phyloP scores from a whole-genome alignment of 2,329 filamentous ascomycete genomes.

The Plenodomus lindquistii region DNA sequence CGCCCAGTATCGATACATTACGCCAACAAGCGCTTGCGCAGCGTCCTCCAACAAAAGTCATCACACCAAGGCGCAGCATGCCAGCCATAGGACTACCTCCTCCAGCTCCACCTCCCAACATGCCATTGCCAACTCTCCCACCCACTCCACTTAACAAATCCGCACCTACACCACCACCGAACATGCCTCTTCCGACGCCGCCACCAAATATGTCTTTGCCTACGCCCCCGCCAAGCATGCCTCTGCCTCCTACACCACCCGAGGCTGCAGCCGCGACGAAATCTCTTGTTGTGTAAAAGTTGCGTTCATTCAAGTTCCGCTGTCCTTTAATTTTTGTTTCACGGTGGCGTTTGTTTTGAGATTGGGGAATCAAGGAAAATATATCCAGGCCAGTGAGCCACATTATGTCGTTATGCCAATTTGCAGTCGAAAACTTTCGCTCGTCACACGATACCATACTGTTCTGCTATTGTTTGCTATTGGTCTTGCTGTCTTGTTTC shows the following conservation, averaged over 20 bases:
- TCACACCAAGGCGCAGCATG: conserved; percentile 40
- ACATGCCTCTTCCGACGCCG: conserved; percentile 6
- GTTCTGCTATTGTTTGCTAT: not conserved
- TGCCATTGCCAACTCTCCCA: conserved; percentile 46
- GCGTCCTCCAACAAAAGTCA: conserved; percentile 14
- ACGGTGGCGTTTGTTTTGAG: not conserved
- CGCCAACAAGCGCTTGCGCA: conserved; percentile 24
- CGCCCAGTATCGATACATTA: conserved; percentile 29
- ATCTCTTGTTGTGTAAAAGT: not conserved
- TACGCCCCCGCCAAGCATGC: conserved; percentile 13
- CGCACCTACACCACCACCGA: conserved; percentile 10
- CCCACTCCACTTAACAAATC: conserved; percentile 30
- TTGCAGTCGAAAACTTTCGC: not conserved
- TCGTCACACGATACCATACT: conserved; percentile 2
- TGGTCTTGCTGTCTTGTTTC: not conserved
- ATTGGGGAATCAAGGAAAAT: not conserved
- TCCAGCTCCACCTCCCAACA: conserved; percentile 51
- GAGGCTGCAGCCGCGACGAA: not conserved
- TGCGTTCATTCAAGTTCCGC: not conserved
- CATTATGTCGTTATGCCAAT: not conserved
- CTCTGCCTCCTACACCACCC: conserved; percentile 11
- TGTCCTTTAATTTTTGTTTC: not conserved
- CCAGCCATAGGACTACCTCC: conserved; percentile 49
- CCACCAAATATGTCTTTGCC: conserved; percentile 2
- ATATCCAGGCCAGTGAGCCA: not conserved